phyloP scores from a whole-genome alignment of 495 filamentous ascomycete species.

The Cairneyella variabilis region DNA sequence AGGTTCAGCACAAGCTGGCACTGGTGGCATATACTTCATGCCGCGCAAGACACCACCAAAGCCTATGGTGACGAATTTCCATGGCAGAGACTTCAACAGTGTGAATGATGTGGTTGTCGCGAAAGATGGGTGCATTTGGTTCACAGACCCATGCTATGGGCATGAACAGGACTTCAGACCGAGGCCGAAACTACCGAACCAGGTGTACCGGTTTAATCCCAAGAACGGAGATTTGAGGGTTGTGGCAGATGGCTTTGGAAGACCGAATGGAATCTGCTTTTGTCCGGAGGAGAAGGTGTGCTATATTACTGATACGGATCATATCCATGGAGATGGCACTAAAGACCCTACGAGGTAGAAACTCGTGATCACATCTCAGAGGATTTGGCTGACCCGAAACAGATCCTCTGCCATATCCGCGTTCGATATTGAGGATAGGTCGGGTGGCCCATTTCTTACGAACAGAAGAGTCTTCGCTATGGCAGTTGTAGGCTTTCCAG shows the following conservation, averaged over 20 bases:
- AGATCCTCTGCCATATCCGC: slow-evolving; percentile 34
- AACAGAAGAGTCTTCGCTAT: slow-evolving; percentile 56
- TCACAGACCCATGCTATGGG: slow-evolving; percentile 63
- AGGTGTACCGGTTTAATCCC: slow-evolving; percentile 53
- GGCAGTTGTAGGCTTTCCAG: slow-evolving; percentile 48
- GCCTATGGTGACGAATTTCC: slow-evolving; percentile 46
- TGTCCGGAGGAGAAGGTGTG: slow-evolving; percentile 46
- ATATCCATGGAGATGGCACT: slow-evolving; percentile 22
- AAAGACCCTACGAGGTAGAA: slow-evolving; percentile 20
- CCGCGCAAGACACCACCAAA: slow-evolving; percentile 30
- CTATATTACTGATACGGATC: slow-evolving; percentile 55
- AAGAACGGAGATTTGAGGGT: slow-evolving; percentile 42
- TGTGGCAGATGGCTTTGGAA: slow-evolving; percentile 52
- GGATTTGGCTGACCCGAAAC: slow-evolving; percentile 1
- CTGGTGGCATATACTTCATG: slow-evolving; percentile 50
- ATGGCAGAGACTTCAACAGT: slow-evolving; percentile 57
- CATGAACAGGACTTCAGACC: slow-evolving; percentile 54
- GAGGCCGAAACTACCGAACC: slow-evolving; percentile 43
- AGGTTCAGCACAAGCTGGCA: slow-evolving; percentile 31
- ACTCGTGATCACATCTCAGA: not conserved
- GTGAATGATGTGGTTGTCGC: slow-evolving; percentile 55
- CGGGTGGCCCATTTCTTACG: slow-evolving; percentile 34
- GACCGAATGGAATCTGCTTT: slow-evolving; percentile 56
- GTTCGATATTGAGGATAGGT: slow-evolving; percentile 17
- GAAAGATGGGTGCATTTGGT: slow-evolving; percentile 54